phyloP scores from a whole-genome alignment of 108 stramenopile species.

The Pseudonitzschia delicatissima region DNA sequence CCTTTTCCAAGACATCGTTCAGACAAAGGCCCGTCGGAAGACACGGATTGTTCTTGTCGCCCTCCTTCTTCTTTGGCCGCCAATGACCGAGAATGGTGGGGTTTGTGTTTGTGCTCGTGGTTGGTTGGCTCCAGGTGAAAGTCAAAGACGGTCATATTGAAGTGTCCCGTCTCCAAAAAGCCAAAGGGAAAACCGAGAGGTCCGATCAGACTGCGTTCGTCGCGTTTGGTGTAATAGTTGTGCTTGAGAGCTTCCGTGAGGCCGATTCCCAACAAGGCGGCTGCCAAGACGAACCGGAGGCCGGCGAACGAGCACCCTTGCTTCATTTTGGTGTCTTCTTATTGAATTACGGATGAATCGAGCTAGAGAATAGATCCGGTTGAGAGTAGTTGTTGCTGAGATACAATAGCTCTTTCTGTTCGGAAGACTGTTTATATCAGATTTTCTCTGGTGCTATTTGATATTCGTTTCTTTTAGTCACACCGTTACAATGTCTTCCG shows the following conservation, averaged over 20 bases:
- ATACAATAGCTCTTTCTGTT: too few relatives aligned
- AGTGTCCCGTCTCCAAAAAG: conserved; percentile 76
- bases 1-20: conserved; percentile 27
- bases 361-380: too few relatives aligned
- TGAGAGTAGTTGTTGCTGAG: too few relatives aligned
- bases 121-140: conserved; percentile 34
- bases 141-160: conserved; percentile 76
- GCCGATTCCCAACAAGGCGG: background rate
- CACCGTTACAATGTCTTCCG: too few relatives aligned
- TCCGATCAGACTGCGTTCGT: conserved; percentile 62
- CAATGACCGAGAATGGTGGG: background rate
- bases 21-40: background rate
- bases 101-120: background rate
- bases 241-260: conserved; percentile 43
- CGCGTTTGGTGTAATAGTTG: conserved; percentile 44
- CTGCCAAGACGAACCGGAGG: background rate
- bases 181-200: conserved; percentile 88
- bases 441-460: too few relatives aligned
- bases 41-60: conserved; percentile 16
- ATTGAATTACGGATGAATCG: too few relatives aligned
- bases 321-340: too few relatives aligned
- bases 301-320: background rate
- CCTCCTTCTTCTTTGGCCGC: background rate
- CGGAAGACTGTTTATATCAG: too few relatives aligned
- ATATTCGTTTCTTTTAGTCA: too few relatives aligned